Percentiles rank a stretch among this genome's conserved stretches.
Conservation (phyloP, 2,329 filamentous ascomycete species). For the Neonectria sp. region DNA sequence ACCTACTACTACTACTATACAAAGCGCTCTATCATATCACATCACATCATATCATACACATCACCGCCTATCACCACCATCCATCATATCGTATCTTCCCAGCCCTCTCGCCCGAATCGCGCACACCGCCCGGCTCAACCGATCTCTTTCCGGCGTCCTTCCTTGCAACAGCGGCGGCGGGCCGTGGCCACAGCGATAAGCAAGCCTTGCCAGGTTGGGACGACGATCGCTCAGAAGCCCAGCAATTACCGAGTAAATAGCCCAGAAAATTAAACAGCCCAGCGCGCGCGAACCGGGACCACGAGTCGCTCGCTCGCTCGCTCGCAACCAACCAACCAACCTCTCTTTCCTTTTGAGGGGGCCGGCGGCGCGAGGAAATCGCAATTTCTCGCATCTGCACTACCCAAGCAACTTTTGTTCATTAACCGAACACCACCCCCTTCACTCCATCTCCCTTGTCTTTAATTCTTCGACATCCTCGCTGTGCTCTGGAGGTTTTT, state of each 20-base stretch:
- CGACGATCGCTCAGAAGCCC: background rate
- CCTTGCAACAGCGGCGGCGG: background rate
- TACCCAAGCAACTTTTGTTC: background rate
- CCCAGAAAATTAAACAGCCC: conserved; percentile 1
- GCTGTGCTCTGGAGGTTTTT: background rate
- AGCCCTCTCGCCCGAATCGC: background rate
- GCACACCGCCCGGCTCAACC: background rate
- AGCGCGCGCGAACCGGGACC: background rate
- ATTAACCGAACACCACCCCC: background rate
- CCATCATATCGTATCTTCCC: too few species aligned
- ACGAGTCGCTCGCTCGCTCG: background rate
- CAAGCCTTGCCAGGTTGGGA: background rate
- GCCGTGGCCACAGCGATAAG: background rate
- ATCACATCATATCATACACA: too few species aligned
- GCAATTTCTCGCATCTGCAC: background rate
- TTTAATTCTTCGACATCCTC: background rate
- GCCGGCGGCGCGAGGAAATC: background rate
- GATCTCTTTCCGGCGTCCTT: background rate
- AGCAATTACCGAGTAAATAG: conserved; percentile 1
- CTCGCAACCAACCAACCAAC: background rate
- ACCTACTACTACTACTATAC: too few species aligned
- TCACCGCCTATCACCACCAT: too few species aligned
- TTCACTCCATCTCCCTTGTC: background rate
- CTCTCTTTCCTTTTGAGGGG: background rate
- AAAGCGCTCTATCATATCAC: too few species aligned